Evolutionary conservation across 2,329 filamentous ascomycete genomes (phyloP), one percentile per base, ranked within the genome.

Genomic region (Cryoendolithus antarcticus): DNA sequence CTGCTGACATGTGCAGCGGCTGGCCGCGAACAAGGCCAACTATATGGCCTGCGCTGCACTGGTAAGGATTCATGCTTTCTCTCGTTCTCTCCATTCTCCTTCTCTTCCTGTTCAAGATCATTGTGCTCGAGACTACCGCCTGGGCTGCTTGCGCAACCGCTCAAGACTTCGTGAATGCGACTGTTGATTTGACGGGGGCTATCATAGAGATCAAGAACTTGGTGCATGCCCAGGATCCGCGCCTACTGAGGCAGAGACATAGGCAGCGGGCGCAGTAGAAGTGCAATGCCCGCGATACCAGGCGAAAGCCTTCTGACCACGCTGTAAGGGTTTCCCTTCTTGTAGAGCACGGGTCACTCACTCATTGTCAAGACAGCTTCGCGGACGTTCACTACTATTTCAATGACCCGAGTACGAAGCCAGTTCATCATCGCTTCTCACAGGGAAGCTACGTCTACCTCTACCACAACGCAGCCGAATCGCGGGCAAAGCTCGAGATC

Each of bases 361-460:
- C 27, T 10, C 27, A 6, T 43, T 47, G 12, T 44, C 9, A 28
- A 7, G 9, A 12, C 46, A 88, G 82, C 52, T 86, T 84, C 53
- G 80, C 74, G 46, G 83, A 89, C 54, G 58, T 86, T 38, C 83
- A 88, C 58, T 88, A 86, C 61, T 86, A 77, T 61, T 85, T 86
- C 61, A 71, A 73, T 19, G 71, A 77, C n/a, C 77, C 79, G 2
- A 68, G 70, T 4, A 67, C 71, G 40, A 76, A 71, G 41, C 82
- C 82, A 24, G 75, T 71, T n/a, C 83, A 88, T 58, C 80, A 88
- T 59, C 77, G 82, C 37, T 88, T 89, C 59, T 79, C 85, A 59
- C 82, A 82, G 58, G 74, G 77, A 35, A 86, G 81, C 6, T 88
- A 88, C 57, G 72, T 88, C 41, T 88, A 88, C 55, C 66, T 88